Base-by-base conservation (phyloP, 495 filamentous ascomycete genomes). In the Sphaerosporella brunnea region DNA sequence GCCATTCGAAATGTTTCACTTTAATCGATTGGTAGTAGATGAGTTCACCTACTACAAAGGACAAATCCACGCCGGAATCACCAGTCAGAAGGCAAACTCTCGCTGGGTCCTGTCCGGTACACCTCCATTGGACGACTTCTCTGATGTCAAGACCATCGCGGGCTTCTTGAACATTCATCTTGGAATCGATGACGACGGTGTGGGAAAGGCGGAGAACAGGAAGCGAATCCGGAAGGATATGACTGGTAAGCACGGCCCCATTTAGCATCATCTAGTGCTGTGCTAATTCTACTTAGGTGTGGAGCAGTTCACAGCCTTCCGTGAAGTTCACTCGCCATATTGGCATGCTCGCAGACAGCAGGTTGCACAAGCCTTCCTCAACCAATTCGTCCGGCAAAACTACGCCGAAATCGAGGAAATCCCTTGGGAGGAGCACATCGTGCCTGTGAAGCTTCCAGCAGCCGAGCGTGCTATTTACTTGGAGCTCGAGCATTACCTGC, bases 21-120 rank as follows among this genome's bases (percentile, higher is more conserved):
- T 73, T 53, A 67, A 70, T 45, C 69, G 79, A 2, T 41, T 81
- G 2, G 68, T 82, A 3, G 63, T 82, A 4, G 79, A 84, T 50
- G 79, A 84, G 52, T 80, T 71, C 56, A 71, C 73, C 2, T 78
- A 79, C 54, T 51, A 65, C 24, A 62, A 65, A 21, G 61, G 65
- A 16, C 61, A 67, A 18, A 49, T 54, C 2, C 45, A 51, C 30
- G 48, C 50, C 10, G 53, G 50, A 10, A 53, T 65, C 28, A 55
- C 50, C 1, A 54, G 48, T 28, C 35, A 81, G 1, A 53, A 67
- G 15, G 67, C 69, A 18, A 65, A 63, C 18, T 70, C 65, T 8
- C 67, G 66, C 23, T 84, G 79, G 78, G 62, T 78, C n/a, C 60
- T 84, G 4, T 80, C 77, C 3, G 79, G 73, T n/a, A 84, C 79